Evolutionary conservation across 805 yeast species (phyloP).

Genomic region (Saturnispora serradocipensis): DNA sequence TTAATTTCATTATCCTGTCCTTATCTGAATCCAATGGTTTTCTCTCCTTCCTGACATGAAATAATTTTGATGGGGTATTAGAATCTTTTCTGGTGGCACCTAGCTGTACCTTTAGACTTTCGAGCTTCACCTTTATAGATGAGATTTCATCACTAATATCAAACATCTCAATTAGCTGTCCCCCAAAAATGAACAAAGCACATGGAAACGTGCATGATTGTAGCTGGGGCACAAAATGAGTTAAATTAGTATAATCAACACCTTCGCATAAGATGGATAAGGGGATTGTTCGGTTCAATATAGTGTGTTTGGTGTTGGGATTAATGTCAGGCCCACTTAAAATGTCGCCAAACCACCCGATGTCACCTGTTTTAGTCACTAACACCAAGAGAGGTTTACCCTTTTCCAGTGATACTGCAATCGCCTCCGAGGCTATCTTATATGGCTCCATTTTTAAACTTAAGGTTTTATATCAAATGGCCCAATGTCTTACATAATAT

Average conservation of each 20-base stretch:
- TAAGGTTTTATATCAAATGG: not conserved
- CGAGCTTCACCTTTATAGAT: not conserved
- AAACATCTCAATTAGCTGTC: conserved; percentile 17
- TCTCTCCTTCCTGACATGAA: not conserved
- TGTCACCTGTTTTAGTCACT: conserved; percentile 21
- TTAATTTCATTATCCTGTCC: not conserved
- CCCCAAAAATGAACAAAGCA: conserved; percentile 42
- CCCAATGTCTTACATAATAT: not conserved
- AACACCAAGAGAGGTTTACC: conserved; percentile 34
- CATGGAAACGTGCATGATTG: conserved; percentile 40
- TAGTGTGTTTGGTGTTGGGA: not conserved
- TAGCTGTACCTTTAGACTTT: not conserved
- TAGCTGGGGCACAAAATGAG: conserved; percentile 42
- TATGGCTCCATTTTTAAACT: conserved; percentile 7
- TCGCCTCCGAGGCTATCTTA: conserved; percentile 28
- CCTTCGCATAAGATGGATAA: conserved; percentile 29
- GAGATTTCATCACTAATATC: not conserved
- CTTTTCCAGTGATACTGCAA: conserved; percentile 29
- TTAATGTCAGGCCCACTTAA: not conserved
- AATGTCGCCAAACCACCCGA: conserved; percentile 16
- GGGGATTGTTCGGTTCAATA: not conserved
- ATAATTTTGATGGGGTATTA: not conserved
- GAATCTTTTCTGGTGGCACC: not conserved
- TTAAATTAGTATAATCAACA: conserved; percentile 37
- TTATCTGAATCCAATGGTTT: not conserved